A percentile compares a stretch with the other conserved stretches of the same genome.
Evolutionary conservation across 2,329 filamentous ascomycete genomes (phyloP).

Genomic region (Sphaerostilbella broomeana): DNA sequence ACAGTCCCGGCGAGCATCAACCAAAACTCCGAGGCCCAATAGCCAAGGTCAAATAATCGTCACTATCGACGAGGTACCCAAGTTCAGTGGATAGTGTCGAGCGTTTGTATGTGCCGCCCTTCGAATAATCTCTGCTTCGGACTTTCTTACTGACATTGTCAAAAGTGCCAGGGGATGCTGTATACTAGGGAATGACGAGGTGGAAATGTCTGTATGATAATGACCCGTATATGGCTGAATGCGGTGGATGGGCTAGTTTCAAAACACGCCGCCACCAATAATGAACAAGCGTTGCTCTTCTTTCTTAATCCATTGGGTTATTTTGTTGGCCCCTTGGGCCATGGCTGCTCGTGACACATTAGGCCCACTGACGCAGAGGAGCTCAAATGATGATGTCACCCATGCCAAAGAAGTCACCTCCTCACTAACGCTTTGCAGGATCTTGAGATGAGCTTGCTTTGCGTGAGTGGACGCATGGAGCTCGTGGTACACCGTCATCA

Average conservation of each 20-base stretch:
- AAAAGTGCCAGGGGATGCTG: not conserved
- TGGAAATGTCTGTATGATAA: constrained; percentile 13
- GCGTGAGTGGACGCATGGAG: constrained; percentile 81
- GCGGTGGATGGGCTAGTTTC: constrained; percentile 12
- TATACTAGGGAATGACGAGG: not conserved
- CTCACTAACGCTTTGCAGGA: constrained; percentile 71
- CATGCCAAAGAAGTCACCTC: constrained; percentile 79
- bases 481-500: constrained; percentile 79
- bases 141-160: not conserved
- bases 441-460: constrained; percentile 76
- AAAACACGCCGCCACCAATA: constrained; percentile 89
- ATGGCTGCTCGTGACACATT: constrained; percentile 58
- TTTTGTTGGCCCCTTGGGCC: constrained; percentile 78
- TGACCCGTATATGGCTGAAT: constrained; percentile 9
- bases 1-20: constrained; percentile 1
- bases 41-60: constrained; percentile 15
- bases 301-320: constrained; percentile 83
- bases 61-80: constrained; percentile 15
- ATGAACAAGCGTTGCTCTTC: constrained; percentile 96
- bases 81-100: constrained; percentile 12
- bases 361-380: constrained; percentile 89
- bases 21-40: no score
- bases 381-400: constrained; percentile 85
- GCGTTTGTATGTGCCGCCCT: no score
- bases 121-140: not conserved